Percentiles rank a stretch among this genome's conserved stretches.
phyloP scores from a whole-genome alignment of 257 asterid species.

The Linderniella brevidens region DNA sequence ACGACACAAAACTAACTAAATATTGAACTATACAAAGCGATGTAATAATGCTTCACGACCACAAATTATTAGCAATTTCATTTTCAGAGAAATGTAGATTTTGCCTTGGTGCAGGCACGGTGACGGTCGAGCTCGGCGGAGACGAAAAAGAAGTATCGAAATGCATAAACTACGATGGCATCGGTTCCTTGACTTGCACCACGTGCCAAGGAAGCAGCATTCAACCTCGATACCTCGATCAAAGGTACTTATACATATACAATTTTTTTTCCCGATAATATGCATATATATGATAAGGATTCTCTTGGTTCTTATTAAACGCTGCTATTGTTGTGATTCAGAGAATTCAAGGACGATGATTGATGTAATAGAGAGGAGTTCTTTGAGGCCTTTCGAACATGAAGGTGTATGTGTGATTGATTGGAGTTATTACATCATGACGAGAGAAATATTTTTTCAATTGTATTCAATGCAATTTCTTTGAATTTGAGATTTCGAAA shows the following conservation, averaged over 20 bases:
- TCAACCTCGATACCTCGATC: constrained; percentile 96
- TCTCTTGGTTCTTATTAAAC: background rate
- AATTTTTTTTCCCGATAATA: too few species aligned
- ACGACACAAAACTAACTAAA: too few species aligned
- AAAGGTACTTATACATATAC: too few species aligned
- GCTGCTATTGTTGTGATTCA: constrained; percentile 11
- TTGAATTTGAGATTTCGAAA: too few species aligned
- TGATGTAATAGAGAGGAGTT: constrained; percentile 17
- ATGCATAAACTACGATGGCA: constrained; percentile 82
- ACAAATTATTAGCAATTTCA: too few species aligned
- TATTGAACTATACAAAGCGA: too few species aligned
- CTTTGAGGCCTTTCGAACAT: constrained; percentile 2
- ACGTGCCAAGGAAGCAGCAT: constrained; percentile 98
- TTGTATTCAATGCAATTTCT: too few species aligned
- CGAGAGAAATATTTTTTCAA: too few species aligned
- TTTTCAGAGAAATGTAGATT: constrained; percentile 72
- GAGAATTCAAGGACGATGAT: constrained; percentile 96
- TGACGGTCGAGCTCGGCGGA: constrained; percentile 71
- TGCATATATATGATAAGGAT: background rate
- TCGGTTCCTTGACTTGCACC: constrained; percentile 85
- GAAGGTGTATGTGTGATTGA: too few species aligned
- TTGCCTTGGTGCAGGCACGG: constrained; percentile 69
- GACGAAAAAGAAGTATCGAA: constrained; percentile 59
- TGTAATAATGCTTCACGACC: too few species aligned
- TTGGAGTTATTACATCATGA: too few species aligned